Evolutionary conservation across 2,329 filamentous ascomycete species (phyloP).

Genomic region (Leptographium lundbergii): DNA sequence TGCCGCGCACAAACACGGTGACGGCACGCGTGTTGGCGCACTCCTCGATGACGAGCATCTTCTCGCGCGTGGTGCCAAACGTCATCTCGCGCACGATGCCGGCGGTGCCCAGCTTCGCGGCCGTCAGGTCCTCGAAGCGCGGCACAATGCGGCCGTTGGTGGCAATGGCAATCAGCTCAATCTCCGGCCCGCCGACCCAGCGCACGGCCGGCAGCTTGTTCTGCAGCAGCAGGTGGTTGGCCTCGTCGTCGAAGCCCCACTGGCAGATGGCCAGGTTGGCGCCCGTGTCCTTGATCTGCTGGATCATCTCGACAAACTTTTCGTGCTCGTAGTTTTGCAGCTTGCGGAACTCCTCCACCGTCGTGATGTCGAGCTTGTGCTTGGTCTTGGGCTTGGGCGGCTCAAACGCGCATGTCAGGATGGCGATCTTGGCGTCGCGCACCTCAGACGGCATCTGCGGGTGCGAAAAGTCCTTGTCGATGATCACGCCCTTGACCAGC

Average conservation of each 20-base stretch:
- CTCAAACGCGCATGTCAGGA: slow-evolving; percentile 95
- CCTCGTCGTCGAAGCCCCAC: slow-evolving; percentile 99
- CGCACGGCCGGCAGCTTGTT: slow-evolving; percentile 91
- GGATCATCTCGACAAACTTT: slow-evolving; percentile 98
- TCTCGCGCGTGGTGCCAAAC: slow-evolving; percentile 94
- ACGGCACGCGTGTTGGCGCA: slow-evolving; percentile 96
- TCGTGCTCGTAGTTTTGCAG: slow-evolving; percentile 89
- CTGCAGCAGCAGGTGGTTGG: slow-evolving; percentile 91
- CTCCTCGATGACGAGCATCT: slow-evolving; percentile 99
- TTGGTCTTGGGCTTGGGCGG: slow-evolving; percentile 99
- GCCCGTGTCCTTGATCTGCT: slow-evolving; percentile 93
- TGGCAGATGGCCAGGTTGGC: slow-evolving; percentile 98
- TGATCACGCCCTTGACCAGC: slow-evolving; percentile 92
- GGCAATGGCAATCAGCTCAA: slow-evolving; percentile 95
- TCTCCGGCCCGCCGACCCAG: slow-evolving; percentile 97
- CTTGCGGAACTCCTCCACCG: slow-evolving; percentile 96
- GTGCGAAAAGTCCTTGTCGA: slow-evolving; percentile 99
- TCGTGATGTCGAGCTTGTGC: slow-evolving; percentile 96
- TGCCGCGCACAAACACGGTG: slow-evolving; percentile 89
- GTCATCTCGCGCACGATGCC: slow-evolving; percentile 89
- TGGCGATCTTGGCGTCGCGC: slow-evolving; percentile 89
- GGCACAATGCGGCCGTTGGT: slow-evolving; percentile 97
- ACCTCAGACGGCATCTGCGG: slow-evolving; percentile 98
- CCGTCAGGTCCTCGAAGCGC: slow-evolving; percentile 83
- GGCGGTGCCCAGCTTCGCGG: slow-evolving; percentile 82